Conservation (phyloP, 495 filamentous ascomycete species). For the Neurospora sp. region DNA sequence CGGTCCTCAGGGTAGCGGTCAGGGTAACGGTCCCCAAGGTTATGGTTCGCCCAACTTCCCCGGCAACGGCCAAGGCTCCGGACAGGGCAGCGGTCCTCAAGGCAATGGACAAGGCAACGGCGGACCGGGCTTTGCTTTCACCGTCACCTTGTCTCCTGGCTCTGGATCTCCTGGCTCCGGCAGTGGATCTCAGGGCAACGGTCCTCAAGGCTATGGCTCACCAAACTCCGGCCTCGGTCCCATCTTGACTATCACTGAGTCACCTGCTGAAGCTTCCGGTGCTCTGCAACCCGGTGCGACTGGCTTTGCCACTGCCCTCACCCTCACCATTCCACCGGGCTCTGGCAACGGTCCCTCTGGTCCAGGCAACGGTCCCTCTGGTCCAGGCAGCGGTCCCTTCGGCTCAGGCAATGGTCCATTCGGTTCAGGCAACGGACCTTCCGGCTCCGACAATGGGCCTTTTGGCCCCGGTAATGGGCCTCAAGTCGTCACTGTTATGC, state of each 20-base stretch:
- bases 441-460: not conserved
- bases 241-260: not conserved
- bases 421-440: not conserved
- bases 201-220: not conserved
- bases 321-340: not conserved
- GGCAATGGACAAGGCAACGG: not conserved
- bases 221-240: not conserved
- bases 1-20: not conserved
- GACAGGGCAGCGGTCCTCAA: not conserved
- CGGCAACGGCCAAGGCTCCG: not conserved
- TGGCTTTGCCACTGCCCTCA: not conserved
- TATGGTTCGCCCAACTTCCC: not conserved
- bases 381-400: not conserved
- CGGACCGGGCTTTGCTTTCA: not conserved
- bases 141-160: not conserved
- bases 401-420: not conserved
- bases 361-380: not conserved
- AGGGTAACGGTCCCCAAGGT: not conserved
- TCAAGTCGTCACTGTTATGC: constrained; percentile 5
- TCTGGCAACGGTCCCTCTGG: not conserved
- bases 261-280: not conserved
- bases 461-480: not conserved
- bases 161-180: not conserved
- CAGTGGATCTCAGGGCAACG: not conserved
- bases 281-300: not conserved